Conservation (phyloP, 2,329 filamentous ascomycete genomes). For the Hypocrella siamensis region DNA sequence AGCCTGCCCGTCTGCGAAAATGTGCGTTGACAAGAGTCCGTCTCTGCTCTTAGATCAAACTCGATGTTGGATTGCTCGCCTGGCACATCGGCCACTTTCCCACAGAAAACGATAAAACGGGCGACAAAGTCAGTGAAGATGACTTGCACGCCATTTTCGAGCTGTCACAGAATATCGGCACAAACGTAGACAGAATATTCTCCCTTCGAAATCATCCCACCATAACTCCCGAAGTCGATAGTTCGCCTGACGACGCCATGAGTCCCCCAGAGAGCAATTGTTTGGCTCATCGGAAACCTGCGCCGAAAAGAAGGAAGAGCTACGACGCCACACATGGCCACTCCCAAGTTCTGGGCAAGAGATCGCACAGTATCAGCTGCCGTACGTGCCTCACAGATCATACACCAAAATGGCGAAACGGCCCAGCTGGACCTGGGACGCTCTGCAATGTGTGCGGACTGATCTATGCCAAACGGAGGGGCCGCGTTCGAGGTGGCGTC, state of each 20-base stretch:
- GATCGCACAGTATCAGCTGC: conserved; percentile 12
- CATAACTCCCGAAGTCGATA: conserved; percentile 1
- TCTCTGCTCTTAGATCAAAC: conserved; percentile 3
- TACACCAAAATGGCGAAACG: conserved; percentile 62
- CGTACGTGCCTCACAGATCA: conserved; percentile 49
- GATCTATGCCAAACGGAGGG: conserved; percentile 18
- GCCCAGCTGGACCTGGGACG: conserved; percentile 57
- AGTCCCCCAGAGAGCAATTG: conserved; percentile 1
- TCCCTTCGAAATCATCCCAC: conserved; percentile 4
- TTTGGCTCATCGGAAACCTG: neutral
- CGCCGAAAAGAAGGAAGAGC: neutral
- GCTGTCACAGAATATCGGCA: conserved; percentile 5
- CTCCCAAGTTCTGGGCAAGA: neutral
- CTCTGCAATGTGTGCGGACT: conserved; percentile 61
- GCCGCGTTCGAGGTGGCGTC: conserved; percentile 1
- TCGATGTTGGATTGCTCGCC: conserved; percentile 4
- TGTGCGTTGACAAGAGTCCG: neutral
- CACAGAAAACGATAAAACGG: conserved; percentile 1
- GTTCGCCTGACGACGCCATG: neutral
- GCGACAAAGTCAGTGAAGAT: conserved; percentile 4
- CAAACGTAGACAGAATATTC: conserved; percentile 4
- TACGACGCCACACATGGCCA: neutral
- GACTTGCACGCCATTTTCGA: conserved; percentile 5
- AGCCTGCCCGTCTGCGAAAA: too few relatives aligned
- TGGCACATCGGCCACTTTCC: conserved; percentile 5